Evolutionary conservation across 1,284 basidiomycete genomes (phyloP).

Genomic region (Malassezia arunalokei): DNA sequence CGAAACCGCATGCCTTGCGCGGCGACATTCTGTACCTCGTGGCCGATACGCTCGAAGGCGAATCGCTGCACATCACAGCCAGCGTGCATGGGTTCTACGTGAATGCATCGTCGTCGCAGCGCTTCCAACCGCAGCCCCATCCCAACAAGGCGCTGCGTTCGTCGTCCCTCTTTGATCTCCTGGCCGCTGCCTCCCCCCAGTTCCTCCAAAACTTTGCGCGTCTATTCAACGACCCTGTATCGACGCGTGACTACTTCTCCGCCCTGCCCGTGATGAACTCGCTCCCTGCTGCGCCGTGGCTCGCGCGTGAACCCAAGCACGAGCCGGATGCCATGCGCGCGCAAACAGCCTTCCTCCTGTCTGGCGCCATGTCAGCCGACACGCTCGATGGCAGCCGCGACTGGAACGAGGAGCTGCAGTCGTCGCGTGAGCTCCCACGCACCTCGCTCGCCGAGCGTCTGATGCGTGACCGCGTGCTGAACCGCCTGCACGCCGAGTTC

Average conservation of each 20-base stretch:
- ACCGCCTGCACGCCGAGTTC: slow-evolving; percentile 53
- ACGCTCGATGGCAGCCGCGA: slow-evolving; percentile 52
- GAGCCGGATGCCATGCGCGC: slow-evolving; percentile 51
- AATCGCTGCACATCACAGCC: slow-evolving; percentile 51
- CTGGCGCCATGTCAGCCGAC: slow-evolving; percentile 50
- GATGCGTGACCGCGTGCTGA: slow-evolving; percentile 52
- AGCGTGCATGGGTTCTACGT: slow-evolving; percentile 53
- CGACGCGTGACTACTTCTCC: slow-evolving; percentile 44
- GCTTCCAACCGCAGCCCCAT: slow-evolving; percentile 37
- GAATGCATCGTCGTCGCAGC: slow-evolving; percentile 47
- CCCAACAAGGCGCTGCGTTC: slow-evolving; percentile 34
- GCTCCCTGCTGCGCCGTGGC: slow-evolving; percentile 52
- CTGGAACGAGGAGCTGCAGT: slow-evolving; percentile 56
- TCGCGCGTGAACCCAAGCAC: slow-evolving; percentile 47
- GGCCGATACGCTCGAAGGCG: slow-evolving; percentile 52
- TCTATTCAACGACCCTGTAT: slow-evolving; percentile 43
- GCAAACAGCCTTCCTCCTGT: slow-evolving; percentile 53
- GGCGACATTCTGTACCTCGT: slow-evolving; percentile 54
- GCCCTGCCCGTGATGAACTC: slow-evolving; percentile 51
- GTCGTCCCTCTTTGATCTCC: slow-evolving; percentile 52
- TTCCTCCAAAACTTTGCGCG: slow-evolving; percentile 42
- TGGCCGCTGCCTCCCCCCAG: slow-evolving; percentile 49
- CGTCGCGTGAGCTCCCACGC: slow-evolving; percentile 51
- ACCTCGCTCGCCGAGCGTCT: slow-evolving; percentile 51
- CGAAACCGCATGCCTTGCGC: slow-evolving; percentile 51